A percentile compares a stretch with the other conserved stretches of the same genome.
Conservation (phyloP, 2,329 filamentous ascomycete genomes). For the Tolypocladium sp. region DNA sequence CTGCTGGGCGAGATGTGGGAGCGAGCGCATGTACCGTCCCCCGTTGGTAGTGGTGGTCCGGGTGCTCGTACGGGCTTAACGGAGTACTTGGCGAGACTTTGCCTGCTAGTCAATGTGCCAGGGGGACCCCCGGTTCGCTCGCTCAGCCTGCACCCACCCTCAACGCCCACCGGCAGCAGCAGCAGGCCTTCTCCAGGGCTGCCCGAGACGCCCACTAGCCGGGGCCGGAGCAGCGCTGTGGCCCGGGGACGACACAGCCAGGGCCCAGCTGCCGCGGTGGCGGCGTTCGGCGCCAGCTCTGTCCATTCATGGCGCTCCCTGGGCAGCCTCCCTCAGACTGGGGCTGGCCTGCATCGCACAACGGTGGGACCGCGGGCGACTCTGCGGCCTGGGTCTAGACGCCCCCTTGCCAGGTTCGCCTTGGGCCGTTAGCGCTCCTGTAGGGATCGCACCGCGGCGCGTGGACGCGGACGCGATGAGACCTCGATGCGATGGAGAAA, state of each 20-base stretch:
- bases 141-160: neutral
- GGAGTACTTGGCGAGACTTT: neutral
- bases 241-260: neutral
- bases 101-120: neutral
- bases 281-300: conserved; percentile 8
- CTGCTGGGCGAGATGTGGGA: neutral
- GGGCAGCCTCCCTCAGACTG: conserved; percentile 5
- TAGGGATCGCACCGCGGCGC: conserved; percentile 8
- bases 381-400: conserved; percentile 1
- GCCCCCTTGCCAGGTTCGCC: conserved; percentile 4
- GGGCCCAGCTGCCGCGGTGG: conserved; percentile 5
- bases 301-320: conserved; percentile 7
- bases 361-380: conserved; percentile 4
- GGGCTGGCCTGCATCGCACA: neutral
- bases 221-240: neutral
- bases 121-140: neutral
- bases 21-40: neutral
- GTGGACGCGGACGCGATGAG: conserved; percentile 7
- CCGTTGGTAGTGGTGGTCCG: neutral
- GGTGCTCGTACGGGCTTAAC: neutral
- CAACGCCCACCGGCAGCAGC: neutral
- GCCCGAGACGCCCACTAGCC: conserved; percentile 1
- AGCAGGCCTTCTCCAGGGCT: conserved; percentile 1
- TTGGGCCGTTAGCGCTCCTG: conserved; percentile 7
- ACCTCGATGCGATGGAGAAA: conserved; percentile 1